Evolutionary conservation across 352 stramenopile genomes (phyloP), one percentile per base, ranked within the genome.

Genomic region (Phytophthora uliginosa): DNA sequence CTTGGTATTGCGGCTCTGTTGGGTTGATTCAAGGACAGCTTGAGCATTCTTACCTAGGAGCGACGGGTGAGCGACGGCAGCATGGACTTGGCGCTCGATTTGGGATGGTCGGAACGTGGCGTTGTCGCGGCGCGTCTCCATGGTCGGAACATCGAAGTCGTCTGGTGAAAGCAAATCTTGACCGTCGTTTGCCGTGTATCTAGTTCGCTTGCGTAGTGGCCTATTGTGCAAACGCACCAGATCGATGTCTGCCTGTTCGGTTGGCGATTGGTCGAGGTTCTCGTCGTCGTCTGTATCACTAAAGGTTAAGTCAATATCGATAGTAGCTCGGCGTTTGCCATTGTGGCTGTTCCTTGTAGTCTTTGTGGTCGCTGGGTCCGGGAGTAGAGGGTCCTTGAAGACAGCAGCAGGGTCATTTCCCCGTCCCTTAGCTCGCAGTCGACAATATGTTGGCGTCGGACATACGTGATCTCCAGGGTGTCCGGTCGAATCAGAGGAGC

Each of bases 1-100:
- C 51, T 63, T 62, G 3, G 50, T 73, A n/a, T 1, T n/a, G 28
- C 1, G 7, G 20, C n/a, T 3, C 36, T 47, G 65, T 17, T 73
- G 57, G 0, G 52, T 52, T 17, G 50, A 18, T 54, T 73, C 65
- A 1, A 73, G 15, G 20, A 73, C 38, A 26, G 38, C 36, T 53
- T 73, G 65, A 50, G 36, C 7, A n/a, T 63, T 73, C 65, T 73
- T 67, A 73, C 57, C 57, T 40, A 26, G 7, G 8, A 42, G 15
- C 4, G 48, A 57, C 1, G 50, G 34, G 12, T 66, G 65, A 0
- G 7, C 65, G 9, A 66, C n/a, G 1, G 50, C 65, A 3, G 57
- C 50, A 20, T 36, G 56, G 1, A 72, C 50, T 4, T 24, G 15
- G 1, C 22, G 22, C 9, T 72, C 65, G 0, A 66, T n/a, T 13